Conservation (phyloP, 768 basidiomycete species). For the Clitopilus passeckerianus region DNA sequence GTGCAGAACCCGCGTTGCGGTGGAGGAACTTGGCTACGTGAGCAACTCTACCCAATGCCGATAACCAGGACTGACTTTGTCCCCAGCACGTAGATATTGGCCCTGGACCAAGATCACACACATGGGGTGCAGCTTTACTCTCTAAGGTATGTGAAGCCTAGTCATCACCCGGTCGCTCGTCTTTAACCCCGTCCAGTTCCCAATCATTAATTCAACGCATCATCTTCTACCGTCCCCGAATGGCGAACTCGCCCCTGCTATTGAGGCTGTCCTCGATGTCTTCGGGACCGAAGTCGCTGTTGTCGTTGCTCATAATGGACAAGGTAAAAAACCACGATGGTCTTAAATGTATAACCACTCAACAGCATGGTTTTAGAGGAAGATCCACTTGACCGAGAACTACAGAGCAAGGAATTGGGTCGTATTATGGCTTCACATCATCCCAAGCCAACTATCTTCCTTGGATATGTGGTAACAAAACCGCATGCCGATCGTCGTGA, state of each 20-base stretch:
- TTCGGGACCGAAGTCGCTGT: slow-evolving; percentile 77
- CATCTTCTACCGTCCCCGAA: slow-evolving; percentile 83
- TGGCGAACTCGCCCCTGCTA: slow-evolving; percentile 86
- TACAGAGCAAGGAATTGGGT: slow-evolving; percentile 79
- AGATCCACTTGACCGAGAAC: slow-evolving; percentile 80
- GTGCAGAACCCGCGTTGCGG: slow-evolving; percentile 64
- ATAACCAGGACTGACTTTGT: neutral
- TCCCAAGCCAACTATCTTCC: slow-evolving; percentile 71
- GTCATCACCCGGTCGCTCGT: neutral
- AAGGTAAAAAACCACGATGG: slow-evolving; percentile 41
- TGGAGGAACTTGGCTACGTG: slow-evolving; percentile 80
- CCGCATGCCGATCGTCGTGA: slow-evolving; percentile 60
- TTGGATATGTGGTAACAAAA: slow-evolving; percentile 76
- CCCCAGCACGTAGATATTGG: slow-evolving; percentile 81
- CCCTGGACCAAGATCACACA: slow-evolving; percentile 83
- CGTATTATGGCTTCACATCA: slow-evolving; percentile 69
- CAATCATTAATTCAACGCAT: slow-evolving; percentile 82
- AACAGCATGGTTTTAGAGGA: slow-evolving; percentile 50
- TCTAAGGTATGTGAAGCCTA: slow-evolving; percentile 51
- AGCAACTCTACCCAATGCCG: slow-evolving; percentile 18
- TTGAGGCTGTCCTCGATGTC: slow-evolving; percentile 78
- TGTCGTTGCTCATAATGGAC: slow-evolving; percentile 89
- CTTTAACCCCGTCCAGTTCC: slow-evolving; percentile 51
- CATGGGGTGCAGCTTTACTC: slow-evolving; percentile 82
- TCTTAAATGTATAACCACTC: neutral